phyloP scores from a whole-genome alignment of 345 rosid species.

The Angophora floribunda region DNA sequence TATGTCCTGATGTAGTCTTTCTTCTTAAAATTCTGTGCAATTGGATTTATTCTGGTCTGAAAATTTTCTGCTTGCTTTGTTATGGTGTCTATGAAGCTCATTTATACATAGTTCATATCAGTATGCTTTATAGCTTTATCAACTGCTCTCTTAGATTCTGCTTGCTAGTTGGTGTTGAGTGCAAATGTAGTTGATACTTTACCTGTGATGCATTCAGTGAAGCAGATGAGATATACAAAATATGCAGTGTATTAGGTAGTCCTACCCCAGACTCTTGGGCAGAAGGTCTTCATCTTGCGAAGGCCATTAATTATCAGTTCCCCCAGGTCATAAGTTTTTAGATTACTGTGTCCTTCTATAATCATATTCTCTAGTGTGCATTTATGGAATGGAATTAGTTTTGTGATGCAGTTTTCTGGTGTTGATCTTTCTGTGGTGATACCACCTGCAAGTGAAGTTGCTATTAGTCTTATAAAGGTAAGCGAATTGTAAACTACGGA shows the following conservation, averaged over 20 bases:
- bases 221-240: slow-evolving; percentile 92
- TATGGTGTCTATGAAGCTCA: neutral
- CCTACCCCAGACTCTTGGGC: slow-evolving; percentile 75
- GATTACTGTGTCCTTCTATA: neutral
- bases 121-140: neutral
- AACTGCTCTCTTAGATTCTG: neutral
- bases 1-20: neutral
- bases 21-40: neutral
- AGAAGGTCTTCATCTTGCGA: slow-evolving; percentile 85
- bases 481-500: neutral
- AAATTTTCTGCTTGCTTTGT: neutral
- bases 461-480: slow-evolving; percentile 56
- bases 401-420: slow-evolving; percentile 36
- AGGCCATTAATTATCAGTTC: slow-evolving; percentile 65
- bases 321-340: slow-evolving; percentile 37
- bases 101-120: neutral
- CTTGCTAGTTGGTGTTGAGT: neutral
- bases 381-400: neutral
- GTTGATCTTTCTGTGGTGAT: slow-evolving; percentile 40
- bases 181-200: neutral
- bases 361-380: neutral
- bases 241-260: slow-evolving; percentile 80
- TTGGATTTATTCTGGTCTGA: neutral
- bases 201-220: slow-evolving; percentile 43
- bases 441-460: slow-evolving; percentile 65